Conservation (phyloP, 768 basidiomycete species). For the Ramaria sp. region DNA sequence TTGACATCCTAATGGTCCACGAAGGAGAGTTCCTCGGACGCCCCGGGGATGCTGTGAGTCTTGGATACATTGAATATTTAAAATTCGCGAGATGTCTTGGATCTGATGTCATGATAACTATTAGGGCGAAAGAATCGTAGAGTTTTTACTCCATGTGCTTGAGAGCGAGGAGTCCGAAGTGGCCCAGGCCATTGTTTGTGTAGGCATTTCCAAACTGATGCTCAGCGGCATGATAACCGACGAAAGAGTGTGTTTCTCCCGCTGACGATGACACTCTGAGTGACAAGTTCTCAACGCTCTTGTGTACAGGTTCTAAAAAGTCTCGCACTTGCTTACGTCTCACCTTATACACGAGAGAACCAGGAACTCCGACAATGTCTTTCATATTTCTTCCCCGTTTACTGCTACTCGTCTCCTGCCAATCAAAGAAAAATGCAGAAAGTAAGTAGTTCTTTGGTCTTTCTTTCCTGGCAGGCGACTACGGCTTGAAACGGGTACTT, state of each 20-base stretch:
- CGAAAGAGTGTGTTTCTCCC: constrained; percentile 39
- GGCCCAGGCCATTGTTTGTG: constrained; percentile 60
- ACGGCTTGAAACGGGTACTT: not conserved
- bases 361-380: constrained; percentile 79
- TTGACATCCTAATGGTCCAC: constrained; percentile 83
- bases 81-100: not conserved
- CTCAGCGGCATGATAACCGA: constrained; percentile 67
- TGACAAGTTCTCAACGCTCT: not conserved
- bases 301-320: constrained; percentile 34
- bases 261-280: not conserved
- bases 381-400: constrained; percentile 77
- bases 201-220: constrained; percentile 82
- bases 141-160: constrained; percentile 48
- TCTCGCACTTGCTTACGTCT: constrained; percentile 56
- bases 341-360: constrained; percentile 71
- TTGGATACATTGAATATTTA: constrained; percentile 5
- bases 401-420: constrained; percentile 64
- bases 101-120: not conserved
- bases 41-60: constrained; percentile 18
- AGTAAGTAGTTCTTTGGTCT: constrained; percentile 30
- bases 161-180: constrained; percentile 44
- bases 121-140: constrained; percentile 49
- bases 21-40: constrained; percentile 51
- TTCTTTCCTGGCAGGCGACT: not conserved
- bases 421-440: constrained; percentile 69